Evolutionary conservation across 2,329 filamentous ascomycete species (phyloP).

Genomic region (Drechslerella stenobrocha): DNA sequence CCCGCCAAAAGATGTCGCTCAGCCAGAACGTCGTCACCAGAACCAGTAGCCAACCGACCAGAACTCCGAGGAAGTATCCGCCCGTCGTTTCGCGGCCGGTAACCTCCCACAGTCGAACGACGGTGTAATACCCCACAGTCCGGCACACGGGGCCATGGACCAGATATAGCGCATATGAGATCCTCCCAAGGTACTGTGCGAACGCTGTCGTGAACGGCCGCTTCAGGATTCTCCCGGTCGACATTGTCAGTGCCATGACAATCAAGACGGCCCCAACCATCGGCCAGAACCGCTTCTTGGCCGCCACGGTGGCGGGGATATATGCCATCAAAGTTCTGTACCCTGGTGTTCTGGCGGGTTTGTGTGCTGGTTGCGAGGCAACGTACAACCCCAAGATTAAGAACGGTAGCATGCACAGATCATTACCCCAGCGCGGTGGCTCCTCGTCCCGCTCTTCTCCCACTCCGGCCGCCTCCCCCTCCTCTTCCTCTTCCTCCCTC

Average conservation of each 20-base stretch:
- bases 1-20: conserved; percentile 50
- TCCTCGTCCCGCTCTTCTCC: conserved; percentile 2
- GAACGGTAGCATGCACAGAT: conserved; percentile 21
- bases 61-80: conserved; percentile 25
- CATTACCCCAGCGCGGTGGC: too few relatives aligned
- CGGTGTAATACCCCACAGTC: conserved; percentile 49
- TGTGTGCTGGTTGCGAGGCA: conserved; percentile 22
- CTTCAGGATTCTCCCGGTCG: conserved; percentile 50
- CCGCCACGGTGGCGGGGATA: conserved; percentile 49
- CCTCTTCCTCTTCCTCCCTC: not conserved
- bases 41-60: conserved; percentile 31
- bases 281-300: conserved; percentile 53
- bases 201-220: conserved; percentile 53
- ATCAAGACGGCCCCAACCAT: conserved; percentile 52
- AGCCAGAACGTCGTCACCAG: conserved; percentile 50
- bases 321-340: conserved; percentile 49
- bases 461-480: not conserved
- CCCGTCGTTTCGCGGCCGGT: conserved; percentile 15
- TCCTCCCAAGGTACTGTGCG: conserved; percentile 53
- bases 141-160: conserved; percentile 53
- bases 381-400: conserved; percentile 29
- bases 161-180: conserved; percentile 54
- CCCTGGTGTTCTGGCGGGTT: conserved; percentile 48
- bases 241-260: conserved; percentile 47
- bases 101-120: conserved; percentile 35